These are phyloP conservation scores for Nematocida ausubeli DNA, from an alignment of 371 early-diverging fungal genomes.

Conservation along the genomic window DNA sequence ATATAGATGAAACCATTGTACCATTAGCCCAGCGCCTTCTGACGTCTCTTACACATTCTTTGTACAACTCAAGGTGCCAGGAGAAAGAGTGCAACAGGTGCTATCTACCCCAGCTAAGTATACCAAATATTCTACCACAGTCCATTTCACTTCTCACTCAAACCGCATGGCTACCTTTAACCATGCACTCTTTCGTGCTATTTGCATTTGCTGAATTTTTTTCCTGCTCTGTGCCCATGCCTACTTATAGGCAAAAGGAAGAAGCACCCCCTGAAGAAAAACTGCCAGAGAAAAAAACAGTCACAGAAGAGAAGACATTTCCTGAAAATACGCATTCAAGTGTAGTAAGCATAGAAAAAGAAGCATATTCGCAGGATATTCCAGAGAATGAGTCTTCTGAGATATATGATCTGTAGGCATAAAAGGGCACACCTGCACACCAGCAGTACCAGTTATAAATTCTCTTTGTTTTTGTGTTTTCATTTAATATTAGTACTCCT, in stretches of 20 bases:
- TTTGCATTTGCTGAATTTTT: neutral
- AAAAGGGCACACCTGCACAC: no score
- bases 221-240: neutral
- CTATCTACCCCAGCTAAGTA: slow-evolving; percentile 1
- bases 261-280: neutral
- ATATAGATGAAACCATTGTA: neutral
- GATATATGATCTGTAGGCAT: no score
- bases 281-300: no score
- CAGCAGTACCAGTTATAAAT: no score
- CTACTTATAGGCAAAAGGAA: neutral
- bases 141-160: neutral
- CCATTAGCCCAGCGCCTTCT: neutral
- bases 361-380: no score
- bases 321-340: no score
- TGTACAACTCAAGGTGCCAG: neutral
- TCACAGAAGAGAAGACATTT: no score
- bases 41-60: neutral
- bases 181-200: neutral
- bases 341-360: no score
- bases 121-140: neutral
- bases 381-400: no score
- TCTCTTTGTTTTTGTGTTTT: no score
- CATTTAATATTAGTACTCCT: no score
- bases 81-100: slow-evolving; percentile 25
- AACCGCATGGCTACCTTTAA: slow-evolving; percentile 15